Conservation (phyloP, 2,329 filamentous ascomycete genomes). For the Aureobasidium mangrovei region DNA sequence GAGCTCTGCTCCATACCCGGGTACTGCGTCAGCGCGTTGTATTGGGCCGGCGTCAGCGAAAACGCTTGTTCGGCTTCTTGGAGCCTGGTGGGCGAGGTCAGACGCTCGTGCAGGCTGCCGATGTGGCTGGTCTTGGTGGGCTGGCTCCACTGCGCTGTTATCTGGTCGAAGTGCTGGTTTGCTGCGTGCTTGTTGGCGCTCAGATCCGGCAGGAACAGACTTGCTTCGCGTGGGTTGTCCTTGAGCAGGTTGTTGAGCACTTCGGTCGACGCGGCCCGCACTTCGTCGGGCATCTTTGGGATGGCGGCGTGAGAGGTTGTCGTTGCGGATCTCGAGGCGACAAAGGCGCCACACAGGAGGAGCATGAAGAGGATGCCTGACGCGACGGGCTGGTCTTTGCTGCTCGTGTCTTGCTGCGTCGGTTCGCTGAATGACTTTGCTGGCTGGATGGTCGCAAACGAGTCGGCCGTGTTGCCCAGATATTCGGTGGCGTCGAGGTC, state of each 20-base stretch:
- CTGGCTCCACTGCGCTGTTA: background rate
- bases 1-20: background rate
- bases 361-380: slow-evolving; percentile 87
- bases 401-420: background rate
- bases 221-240: slow-evolving; percentile 35
- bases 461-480: slow-evolving; percentile 19
- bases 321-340: slow-evolving; percentile 70
- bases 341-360: slow-evolving; percentile 90
- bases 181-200: background rate
- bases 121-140: slow-evolving; percentile 21
- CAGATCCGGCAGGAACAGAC: background rate
- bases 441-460: slow-evolving; percentile 22
- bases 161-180: background rate
- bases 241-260: slow-evolving; percentile 75
- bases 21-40: slow-evolving; percentile 63
- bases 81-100: slow-evolving; percentile 59
- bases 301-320: slow-evolving; percentile 52
- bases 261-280: slow-evolving; percentile 67
- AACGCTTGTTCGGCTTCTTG: slow-evolving; percentile 86
- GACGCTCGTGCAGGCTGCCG: slow-evolving; percentile 36
- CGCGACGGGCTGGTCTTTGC: slow-evolving; percentile 53
- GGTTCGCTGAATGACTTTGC: background rate
- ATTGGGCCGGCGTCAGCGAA: slow-evolving; percentile 75
- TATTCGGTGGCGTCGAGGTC: slow-evolving; percentile 18
- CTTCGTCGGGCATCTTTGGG: slow-evolving; percentile 69